phyloP scores from a whole-genome alignment of 306 rosid genomes.

The Arachis hypogaea region DNA sequence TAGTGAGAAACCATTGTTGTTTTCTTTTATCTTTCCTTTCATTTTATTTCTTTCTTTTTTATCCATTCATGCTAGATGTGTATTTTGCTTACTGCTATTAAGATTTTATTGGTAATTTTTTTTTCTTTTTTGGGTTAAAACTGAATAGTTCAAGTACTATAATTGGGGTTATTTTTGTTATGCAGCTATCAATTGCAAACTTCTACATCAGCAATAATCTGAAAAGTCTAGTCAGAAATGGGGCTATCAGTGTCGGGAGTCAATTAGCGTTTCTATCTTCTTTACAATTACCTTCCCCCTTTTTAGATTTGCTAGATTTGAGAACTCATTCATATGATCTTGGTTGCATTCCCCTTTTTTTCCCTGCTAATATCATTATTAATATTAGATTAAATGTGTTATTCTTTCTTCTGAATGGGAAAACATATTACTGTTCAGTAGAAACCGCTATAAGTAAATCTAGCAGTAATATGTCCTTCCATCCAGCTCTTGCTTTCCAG shows the following conservation, averaged over 20 bases:
- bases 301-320: not conserved
- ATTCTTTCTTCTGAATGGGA: conserved; percentile 22
- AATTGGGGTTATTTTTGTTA: conserved; percentile 8
- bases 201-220: conserved; percentile 15
- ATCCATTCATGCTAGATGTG: not conserved
- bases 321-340: conserved; percentile 1
- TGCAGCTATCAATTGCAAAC: conserved; percentile 14
- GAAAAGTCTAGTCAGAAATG: conserved; percentile 17
- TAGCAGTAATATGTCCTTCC: not conserved
- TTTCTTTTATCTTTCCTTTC: conserved; percentile 3
- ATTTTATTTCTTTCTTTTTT: too few species aligned
- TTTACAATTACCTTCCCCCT: not conserved
- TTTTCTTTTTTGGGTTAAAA: not conserved
- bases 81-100: conserved; percentile 1
- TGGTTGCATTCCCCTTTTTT: not conserved
- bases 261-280: conserved; percentile 10
- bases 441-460: not conserved
- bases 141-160: conserved; percentile 11
- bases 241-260: conserved; percentile 1
- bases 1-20: not conserved
- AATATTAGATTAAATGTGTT: not conserved
- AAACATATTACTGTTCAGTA: not conserved
- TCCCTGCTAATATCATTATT: conserved; percentile 4
- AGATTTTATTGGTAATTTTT: not conserved
- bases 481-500: not conserved